These are phyloP conservation scores for Cytospora piceae DNA, from an alignment of 2,329 filamentous ascomycete genomes.

Conservation along the genomic window DNA sequence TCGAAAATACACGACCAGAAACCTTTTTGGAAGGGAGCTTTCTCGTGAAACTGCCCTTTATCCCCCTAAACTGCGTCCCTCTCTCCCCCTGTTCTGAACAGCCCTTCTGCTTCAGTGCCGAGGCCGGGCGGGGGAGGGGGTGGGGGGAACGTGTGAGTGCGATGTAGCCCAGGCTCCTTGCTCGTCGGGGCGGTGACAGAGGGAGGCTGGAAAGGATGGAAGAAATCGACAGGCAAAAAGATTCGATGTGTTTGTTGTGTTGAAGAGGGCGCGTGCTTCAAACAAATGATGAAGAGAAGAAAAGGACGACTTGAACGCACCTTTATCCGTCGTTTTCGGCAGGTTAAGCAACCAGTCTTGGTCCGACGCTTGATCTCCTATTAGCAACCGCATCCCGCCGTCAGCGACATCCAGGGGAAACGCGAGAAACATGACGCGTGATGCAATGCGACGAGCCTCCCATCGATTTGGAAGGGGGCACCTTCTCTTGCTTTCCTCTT, in stretches of 20 bases:
- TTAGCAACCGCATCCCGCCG: slow-evolving; percentile 33
- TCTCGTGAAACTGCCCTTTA: neutral
- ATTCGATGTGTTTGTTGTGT: neutral
- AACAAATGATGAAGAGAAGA: neutral
- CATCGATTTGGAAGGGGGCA: neutral
- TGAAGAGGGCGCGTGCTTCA: neutral
- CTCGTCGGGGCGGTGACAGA: neutral
- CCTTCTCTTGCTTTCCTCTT: slow-evolving; percentile 1
- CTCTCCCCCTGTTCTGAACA: neutral
- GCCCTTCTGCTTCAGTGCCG: neutral
- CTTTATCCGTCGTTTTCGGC: slow-evolving; percentile 65
- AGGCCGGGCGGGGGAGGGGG: no score
- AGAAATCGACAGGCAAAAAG: neutral
- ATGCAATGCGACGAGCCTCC: slow-evolving; percentile 6
- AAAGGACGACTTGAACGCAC: slow-evolving; percentile 45
- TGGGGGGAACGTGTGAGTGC: no score
- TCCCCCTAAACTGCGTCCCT: neutral
- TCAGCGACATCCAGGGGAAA: slow-evolving; percentile 35
- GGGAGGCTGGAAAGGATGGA: neutral
- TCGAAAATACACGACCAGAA: neutral
- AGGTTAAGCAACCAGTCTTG: slow-evolving; percentile 66
- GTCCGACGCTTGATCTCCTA: slow-evolving; percentile 67
- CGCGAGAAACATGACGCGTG: slow-evolving; percentile 20
- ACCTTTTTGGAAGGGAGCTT: neutral
- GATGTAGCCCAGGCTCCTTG: neutral